Evolutionary conservation across 108 stramenopile genomes (phyloP).

Genomic region (Fragilaria crotonensis): DNA sequence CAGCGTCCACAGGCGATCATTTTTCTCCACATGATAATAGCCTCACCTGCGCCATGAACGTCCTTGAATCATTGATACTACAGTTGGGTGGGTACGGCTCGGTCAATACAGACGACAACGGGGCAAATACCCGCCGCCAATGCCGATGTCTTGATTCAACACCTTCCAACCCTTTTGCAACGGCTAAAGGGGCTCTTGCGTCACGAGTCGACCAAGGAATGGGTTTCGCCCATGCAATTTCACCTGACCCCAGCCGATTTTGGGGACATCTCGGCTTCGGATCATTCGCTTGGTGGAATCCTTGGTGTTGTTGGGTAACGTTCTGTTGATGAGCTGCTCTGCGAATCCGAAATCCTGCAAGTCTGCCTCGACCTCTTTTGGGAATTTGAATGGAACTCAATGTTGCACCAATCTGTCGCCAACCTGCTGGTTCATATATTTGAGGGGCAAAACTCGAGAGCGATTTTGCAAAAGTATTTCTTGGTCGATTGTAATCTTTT

Average conservation of each 20-base stretch:
- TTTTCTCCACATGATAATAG: conserved; percentile 62
- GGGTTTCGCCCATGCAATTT: conserved; percentile 63
- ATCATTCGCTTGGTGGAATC: conserved; percentile 80
- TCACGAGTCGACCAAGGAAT: conserved; percentile 43
- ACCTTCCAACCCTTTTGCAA: conserved; percentile 41
- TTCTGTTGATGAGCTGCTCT: conserved; percentile 53
- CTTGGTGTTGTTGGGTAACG: conserved; percentile 69
- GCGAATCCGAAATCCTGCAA: conserved; percentile 61
- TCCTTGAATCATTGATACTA: conserved; percentile 76
- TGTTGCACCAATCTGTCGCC: conserved; percentile 93
- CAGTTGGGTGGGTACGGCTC: conserved; percentile 86
- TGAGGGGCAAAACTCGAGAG: conserved; percentile 67
- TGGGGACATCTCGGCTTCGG: conserved; percentile 74
- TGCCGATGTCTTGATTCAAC: conserved; percentile 38
- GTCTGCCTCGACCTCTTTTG: conserved; percentile 88
- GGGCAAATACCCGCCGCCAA: not conserved
- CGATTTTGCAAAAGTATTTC: conserved; percentile 81
- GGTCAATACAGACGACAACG: conserved; percentile 27
- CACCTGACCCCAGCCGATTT: conserved; percentile 38
- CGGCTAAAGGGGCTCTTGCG: conserved; percentile 33
- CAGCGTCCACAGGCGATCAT: conserved; percentile 3
- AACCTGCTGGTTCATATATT: conserved; percentile 88
- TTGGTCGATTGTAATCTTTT: conserved; percentile 67
- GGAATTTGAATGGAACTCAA: conserved; percentile 89
- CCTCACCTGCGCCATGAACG: conserved; percentile 73